phyloP scores from a whole-genome alignment of 805 yeast species.

The Wickerhamia fluorescens region DNA sequence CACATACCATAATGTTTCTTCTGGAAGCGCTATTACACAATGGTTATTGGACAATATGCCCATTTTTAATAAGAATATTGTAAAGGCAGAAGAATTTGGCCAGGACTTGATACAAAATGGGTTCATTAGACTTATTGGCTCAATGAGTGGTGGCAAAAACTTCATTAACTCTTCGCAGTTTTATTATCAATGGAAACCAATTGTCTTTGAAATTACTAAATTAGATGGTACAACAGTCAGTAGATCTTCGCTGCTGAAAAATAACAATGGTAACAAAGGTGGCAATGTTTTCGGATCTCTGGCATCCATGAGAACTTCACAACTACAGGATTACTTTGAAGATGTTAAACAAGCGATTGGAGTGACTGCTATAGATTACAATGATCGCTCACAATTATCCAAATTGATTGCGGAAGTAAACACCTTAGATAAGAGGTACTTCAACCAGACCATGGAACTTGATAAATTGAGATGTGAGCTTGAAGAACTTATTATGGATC shows the following conservation, averaged over 20 bases:
- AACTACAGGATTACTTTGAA: conserved; percentile 24
- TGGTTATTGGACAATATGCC: conserved; percentile 48
- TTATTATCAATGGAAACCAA: conserved; percentile 74
- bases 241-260: conserved; percentile 5
- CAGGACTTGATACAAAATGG: conserved; percentile 61
- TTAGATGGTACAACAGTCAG: conserved; percentile 8
- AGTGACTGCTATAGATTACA: conserved; percentile 32
- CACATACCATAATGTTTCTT: conserved; percentile 52
- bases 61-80: conserved; percentile 40
- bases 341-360: conserved; percentile 42
- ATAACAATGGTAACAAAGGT: conserved; percentile 1
- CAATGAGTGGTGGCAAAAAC: conserved; percentile 38
- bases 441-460: conserved; percentile 45
- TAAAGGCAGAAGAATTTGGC: conserved; percentile 64
- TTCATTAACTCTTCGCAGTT: conserved; percentile 73
- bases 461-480: conserved; percentile 65
- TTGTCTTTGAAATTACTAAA: conserved; percentile 47
- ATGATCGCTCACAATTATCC: conserved; percentile 46
- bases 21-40: conserved; percentile 54
- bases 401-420: conserved; percentile 52
- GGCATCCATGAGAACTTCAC: conserved; percentile 3
- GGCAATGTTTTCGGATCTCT: background rate
- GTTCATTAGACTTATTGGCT: conserved; percentile 58
- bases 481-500: conserved; percentile 69
- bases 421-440: conserved; percentile 43